phyloP scores from a whole-genome alignment of 2,329 filamentous ascomycete species.

The Fusarium mangiferae region DNA sequence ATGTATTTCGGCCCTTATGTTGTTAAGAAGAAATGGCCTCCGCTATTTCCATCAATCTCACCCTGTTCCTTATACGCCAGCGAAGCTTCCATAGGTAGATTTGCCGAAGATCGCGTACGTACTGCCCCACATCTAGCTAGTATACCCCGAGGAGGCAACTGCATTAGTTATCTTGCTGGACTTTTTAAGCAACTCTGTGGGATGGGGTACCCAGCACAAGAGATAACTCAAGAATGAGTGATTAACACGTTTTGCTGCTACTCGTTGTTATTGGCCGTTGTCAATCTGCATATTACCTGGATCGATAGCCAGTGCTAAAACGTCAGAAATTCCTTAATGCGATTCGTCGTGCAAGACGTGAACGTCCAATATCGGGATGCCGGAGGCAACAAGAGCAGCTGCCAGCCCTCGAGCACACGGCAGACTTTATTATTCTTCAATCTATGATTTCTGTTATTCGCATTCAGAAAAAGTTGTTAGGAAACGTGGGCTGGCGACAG shows the following conservation, averaged over 20 bases:
- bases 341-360: too few species aligned
- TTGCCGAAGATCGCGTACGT: neutral
- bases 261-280: too few species aligned
- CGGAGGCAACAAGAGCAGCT: too few species aligned
- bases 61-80: neutral
- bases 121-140: neutral
- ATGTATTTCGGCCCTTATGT: neutral
- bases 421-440: too few species aligned
- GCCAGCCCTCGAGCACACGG: too few species aligned
- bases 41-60: neutral
- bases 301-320: too few species aligned
- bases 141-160: neutral
- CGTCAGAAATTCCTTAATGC: too few species aligned
- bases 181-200: neutral
- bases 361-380: too few species aligned
- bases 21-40: neutral
- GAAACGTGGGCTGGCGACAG: neutral
- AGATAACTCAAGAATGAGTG: neutral
- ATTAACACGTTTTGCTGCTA: neutral
- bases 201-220: neutral
- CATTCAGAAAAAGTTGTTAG: too few species aligned
- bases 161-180: too few species aligned
- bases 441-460: too few species aligned
- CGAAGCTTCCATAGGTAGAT: neutral
- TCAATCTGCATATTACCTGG: too few species aligned